These are phyloP conservation scores for Chaetomium strumarium DNA, from an alignment of 2,329 filamentous ascomycete species.

Conservation along the genomic window DNA sequence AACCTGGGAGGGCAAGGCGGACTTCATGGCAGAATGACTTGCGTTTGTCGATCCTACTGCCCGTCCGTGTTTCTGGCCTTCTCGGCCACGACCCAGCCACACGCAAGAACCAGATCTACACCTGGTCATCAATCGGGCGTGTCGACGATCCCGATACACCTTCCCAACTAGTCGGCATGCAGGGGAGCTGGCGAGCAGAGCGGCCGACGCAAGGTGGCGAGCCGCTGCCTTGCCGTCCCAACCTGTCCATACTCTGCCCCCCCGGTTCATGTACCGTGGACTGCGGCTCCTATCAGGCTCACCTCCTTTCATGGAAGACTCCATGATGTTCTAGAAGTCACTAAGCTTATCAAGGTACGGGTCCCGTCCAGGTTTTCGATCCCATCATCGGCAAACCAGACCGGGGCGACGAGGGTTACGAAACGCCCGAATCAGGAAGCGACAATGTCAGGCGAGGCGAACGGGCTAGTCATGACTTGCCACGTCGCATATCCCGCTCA, in stretches of 20 bases:
- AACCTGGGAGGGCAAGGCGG: slow-evolving; percentile 9
- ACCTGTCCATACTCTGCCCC: neutral
- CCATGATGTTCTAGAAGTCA: slow-evolving; percentile 8
- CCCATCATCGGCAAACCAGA: neutral
- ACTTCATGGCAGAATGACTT: neutral
- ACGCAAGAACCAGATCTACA: slow-evolving; percentile 7
- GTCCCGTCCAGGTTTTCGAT: neutral
- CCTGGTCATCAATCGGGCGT: slow-evolving; percentile 10
- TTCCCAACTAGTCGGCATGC: slow-evolving; percentile 7
- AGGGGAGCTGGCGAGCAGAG: slow-evolving; percentile 3
- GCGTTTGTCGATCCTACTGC: slow-evolving; percentile 1
- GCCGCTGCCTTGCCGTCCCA: neutral
- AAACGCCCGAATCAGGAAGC: slow-evolving; percentile 4
- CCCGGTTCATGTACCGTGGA: neutral
- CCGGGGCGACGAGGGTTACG: slow-evolving; percentile 4
- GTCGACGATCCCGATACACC: slow-evolving; percentile 8
- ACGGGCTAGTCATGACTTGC: slow-evolving; percentile 22
- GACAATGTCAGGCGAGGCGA: neutral
- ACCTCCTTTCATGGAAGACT: slow-evolving; percentile 3
- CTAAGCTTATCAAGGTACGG: neutral
- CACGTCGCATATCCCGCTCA: slow-evolving; percentile 22
- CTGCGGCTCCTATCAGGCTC: neutral
- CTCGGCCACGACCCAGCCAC: slow-evolving; percentile 12
- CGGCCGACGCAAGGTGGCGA: slow-evolving; percentile 4
- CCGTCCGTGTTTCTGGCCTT: slow-evolving; percentile 3